Evolutionary conservation across 108 stramenopile genomes (phyloP).

Genomic region (Cylindrotheca closterium): DNA sequence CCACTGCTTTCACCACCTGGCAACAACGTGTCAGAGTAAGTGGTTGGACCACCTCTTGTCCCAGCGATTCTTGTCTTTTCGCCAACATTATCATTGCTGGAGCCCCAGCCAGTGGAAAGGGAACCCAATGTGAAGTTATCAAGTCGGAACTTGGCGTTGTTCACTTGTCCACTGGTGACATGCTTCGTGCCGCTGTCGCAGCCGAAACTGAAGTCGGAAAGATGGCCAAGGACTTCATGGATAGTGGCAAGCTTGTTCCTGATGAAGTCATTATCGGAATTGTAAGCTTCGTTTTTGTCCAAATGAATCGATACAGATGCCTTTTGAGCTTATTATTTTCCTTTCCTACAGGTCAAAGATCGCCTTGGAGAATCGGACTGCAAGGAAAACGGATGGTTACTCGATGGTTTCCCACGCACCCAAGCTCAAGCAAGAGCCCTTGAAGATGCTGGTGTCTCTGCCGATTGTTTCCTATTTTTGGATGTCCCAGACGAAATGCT

Average conservation of each 20-base stretch:
- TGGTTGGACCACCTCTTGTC: background rate
- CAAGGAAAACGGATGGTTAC: conserved; percentile 87
- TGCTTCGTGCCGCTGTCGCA: conserved; percentile 72
- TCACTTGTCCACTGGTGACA: conserved; percentile 88
- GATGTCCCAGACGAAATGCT: conserved; percentile 94
- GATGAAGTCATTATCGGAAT: conserved; percentile 95
- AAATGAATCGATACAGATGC: background rate
- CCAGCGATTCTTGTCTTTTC: background rate
- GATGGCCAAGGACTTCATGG: conserved; percentile 87
- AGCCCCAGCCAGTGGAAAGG: conserved; percentile 86
- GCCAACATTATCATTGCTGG: conserved; percentile 81
- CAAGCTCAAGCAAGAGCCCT: conserved; percentile 91
- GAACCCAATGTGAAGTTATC: conserved; percentile 86
- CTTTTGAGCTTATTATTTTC: background rate
- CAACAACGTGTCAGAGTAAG: background rate
- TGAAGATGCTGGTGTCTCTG: conserved; percentile 70
- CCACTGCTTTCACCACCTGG: background rate
- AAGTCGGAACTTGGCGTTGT: conserved; percentile 69
- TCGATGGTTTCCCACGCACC: conserved; percentile 98
- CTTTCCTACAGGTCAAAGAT: conserved; percentile 62
- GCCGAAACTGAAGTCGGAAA: conserved; percentile 55
- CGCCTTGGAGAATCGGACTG: conserved; percentile 86
- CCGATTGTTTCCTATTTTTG: conserved; percentile 91
- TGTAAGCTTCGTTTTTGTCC: conserved; percentile 32
- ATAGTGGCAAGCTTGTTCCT: conserved; percentile 92